These are phyloP conservation scores for Suhomyces faveliae DNA, from an alignment of 805 yeast genomes.

Conservation along the genomic window DNA sequence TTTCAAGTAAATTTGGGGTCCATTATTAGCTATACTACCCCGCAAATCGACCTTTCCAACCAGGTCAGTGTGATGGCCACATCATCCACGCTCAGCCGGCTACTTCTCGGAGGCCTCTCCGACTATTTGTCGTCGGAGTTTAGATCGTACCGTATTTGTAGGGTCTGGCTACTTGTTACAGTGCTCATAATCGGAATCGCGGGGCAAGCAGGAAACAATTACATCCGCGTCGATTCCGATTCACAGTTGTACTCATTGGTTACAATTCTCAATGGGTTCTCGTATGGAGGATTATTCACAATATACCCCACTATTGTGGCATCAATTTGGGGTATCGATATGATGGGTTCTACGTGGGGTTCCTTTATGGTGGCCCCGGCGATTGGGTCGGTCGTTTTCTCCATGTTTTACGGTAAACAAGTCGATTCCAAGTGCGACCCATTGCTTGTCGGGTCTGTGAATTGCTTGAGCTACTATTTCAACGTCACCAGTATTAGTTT, in stretches of 20 bases:
- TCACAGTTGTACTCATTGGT: slow-evolving; percentile 13
- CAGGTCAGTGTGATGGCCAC: slow-evolving; percentile 64
- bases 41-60: slow-evolving; percentile 25
- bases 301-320: slow-evolving; percentile 82
- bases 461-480: slow-evolving; percentile 30
- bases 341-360: slow-evolving; percentile 93
- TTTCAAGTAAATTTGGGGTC: slow-evolving; percentile 82
- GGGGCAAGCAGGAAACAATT: slow-evolving; percentile 26
- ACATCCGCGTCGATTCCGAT: neutral
- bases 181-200: slow-evolving; percentile 27
- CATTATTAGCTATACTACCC: slow-evolving; percentile 46
- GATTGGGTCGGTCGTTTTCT: slow-evolving; percentile 66
- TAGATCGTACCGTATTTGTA: slow-evolving; percentile 27
- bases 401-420: slow-evolving; percentile 64
- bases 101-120: slow-evolving; percentile 63
- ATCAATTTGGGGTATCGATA: slow-evolving; percentile 81
- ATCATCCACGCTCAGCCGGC: slow-evolving; percentile 68
- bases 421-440: slow-evolving; percentile 46
- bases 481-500: slow-evolving; percentile 24
- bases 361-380: slow-evolving; percentile 88
- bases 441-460: slow-evolving; percentile 7
- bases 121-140: slow-evolving; percentile 51
- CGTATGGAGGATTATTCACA: slow-evolving; percentile 85
- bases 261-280: slow-evolving; percentile 59
- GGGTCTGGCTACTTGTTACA: slow-evolving; percentile 32